These are phyloP conservation scores for Kwoniella sp. DNA, from an alignment of 768 basidiomycete genomes.

Conservation along the genomic window DNA sequence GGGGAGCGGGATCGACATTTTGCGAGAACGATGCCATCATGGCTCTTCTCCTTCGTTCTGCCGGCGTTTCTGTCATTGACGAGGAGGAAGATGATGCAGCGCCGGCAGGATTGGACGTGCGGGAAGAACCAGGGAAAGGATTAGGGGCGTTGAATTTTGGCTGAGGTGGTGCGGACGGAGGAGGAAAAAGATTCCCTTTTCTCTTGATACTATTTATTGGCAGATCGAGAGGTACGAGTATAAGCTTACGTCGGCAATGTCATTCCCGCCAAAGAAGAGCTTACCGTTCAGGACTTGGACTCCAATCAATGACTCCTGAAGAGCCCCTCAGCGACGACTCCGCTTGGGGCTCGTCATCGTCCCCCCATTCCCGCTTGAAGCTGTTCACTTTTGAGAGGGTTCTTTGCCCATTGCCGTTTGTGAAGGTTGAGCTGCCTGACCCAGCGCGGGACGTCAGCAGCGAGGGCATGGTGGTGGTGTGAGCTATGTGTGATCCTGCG, in stretches of 20 bases:
- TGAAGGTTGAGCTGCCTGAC: neutral
- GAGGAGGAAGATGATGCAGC: neutral
- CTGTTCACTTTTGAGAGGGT: conserved; percentile 44
- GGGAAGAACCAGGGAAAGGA: neutral
- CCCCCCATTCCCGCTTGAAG: conserved; percentile 45
- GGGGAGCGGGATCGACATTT: conserved; percentile 10
- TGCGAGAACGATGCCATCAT: conserved; percentile 38
- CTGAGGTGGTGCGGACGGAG: conserved; percentile 13
- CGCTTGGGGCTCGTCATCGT: conserved; percentile 20
- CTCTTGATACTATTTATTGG: conserved; percentile 11
- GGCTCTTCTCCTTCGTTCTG: conserved; percentile 38
- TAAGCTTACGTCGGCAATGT: neutral
- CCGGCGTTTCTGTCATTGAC: conserved; percentile 28
- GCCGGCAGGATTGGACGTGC: neutral
- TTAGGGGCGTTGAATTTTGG: neutral
- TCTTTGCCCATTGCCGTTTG: neutral
- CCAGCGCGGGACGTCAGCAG: conserved; percentile 12
- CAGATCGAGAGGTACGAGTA: conserved; percentile 4
- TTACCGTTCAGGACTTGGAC: conserved; percentile 30
- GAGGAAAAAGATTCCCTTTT: conserved; percentile 18
- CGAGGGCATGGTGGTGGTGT: conserved; percentile 18
- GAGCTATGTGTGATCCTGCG: no score
- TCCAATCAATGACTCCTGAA: conserved; percentile 27
- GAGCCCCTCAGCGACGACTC: conserved; percentile 6
- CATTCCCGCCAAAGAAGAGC: neutral